Evolutionary conservation across 768 basidiomycete species (phyloP).

Genomic region (Trametes cinnabarina): DNA sequence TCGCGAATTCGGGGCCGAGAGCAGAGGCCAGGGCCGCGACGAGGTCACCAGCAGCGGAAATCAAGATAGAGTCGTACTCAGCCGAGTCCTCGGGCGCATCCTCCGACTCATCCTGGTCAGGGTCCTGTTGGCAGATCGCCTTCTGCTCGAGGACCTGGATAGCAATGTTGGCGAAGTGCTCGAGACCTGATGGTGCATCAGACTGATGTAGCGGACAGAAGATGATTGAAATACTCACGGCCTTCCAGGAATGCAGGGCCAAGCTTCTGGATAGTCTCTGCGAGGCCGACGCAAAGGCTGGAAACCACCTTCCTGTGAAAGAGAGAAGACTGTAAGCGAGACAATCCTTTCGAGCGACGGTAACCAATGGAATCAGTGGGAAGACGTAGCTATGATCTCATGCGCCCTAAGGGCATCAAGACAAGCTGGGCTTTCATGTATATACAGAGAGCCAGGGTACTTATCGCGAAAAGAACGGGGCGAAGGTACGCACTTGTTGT

Average conservation of each 20-base stretch:
- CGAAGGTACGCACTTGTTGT: slow-evolving; percentile 72
- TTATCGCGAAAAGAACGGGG: background rate
- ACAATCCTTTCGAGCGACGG: background rate
- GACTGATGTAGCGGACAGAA: background rate
- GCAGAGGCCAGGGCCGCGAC: slow-evolving; percentile 85
- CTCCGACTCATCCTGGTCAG: slow-evolving; percentile 85
- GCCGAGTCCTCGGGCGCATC: slow-evolving; percentile 88
- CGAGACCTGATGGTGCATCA: slow-evolving; percentile 49
- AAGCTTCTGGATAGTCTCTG: slow-evolving; percentile 88
- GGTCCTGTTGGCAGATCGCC: slow-evolving; percentile 94
- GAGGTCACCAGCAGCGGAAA: slow-evolving; percentile 91
- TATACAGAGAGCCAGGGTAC: slow-evolving; percentile 30
- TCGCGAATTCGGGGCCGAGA: slow-evolving; percentile 81
- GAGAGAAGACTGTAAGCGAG: slow-evolving; percentile 25
- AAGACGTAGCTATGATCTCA: slow-evolving; percentile 50
- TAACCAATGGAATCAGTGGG: slow-evolving; percentile 34
- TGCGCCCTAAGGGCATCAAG: slow-evolving; percentile 58
- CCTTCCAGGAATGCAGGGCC: slow-evolving; percentile 83
- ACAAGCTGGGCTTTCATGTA: slow-evolving; percentile 64
- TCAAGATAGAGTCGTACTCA: slow-evolving; percentile 94
- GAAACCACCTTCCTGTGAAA: slow-evolving; percentile 77
- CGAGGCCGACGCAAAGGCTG: slow-evolving; percentile 81
- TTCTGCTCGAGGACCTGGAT: slow-evolving; percentile 89
- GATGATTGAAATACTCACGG: slow-evolving; percentile 46
- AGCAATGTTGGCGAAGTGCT: slow-evolving; percentile 77